Percentiles rank a stretch among this genome's conserved stretches.
These are phyloP conservation scores for Pseudopediastrum boryanum DNA, from an alignment of 139 green algal genomes.

Conservation along the genomic window DNA sequence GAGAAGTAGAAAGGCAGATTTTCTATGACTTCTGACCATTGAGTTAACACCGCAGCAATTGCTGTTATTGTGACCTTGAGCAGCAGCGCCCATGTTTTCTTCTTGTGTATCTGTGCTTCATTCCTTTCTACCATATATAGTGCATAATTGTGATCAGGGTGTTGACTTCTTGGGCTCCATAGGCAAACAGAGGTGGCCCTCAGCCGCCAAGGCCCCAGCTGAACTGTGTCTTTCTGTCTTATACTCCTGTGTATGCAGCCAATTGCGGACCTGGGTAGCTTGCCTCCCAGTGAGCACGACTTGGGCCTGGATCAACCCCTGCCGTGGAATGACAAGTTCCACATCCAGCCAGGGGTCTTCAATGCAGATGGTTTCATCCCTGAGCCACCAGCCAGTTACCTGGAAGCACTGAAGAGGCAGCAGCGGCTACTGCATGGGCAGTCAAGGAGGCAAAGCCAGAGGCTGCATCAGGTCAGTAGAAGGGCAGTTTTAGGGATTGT, in stretches of 20 bases:
- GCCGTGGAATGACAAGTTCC: slow-evolving; percentile 39
- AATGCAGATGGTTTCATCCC: slow-evolving; percentile 39
- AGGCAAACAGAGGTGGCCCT: no score
- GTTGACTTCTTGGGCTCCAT: no score
- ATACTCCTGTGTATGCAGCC: background rate
- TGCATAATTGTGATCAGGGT: no score
- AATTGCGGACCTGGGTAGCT: background rate
- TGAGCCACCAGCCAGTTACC: slow-evolving; percentile 45
- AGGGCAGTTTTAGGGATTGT: background rate
- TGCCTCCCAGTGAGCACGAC: slow-evolving; percentile 21
- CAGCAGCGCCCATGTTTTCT: no score
- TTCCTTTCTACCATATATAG: no score
- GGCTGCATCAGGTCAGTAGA: slow-evolving; percentile 47
- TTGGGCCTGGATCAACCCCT: slow-evolving; percentile 27
- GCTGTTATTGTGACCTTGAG: no score
- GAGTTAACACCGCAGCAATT: no score
- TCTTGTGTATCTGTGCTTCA: no score
- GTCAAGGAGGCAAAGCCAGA: slow-evolving; percentile 31
- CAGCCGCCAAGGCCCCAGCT: no score
- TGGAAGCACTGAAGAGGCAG: slow-evolving; percentile 57
- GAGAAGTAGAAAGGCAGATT: no score
- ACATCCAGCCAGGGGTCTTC: slow-evolving; percentile 37
- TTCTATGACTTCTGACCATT: no score
- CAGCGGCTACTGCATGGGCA: slow-evolving; percentile 53
- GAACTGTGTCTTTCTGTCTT: no score